Base-by-base conservation (phyloP, 164 flowering plant species). In the Paratinospora sagittata region DNA sequence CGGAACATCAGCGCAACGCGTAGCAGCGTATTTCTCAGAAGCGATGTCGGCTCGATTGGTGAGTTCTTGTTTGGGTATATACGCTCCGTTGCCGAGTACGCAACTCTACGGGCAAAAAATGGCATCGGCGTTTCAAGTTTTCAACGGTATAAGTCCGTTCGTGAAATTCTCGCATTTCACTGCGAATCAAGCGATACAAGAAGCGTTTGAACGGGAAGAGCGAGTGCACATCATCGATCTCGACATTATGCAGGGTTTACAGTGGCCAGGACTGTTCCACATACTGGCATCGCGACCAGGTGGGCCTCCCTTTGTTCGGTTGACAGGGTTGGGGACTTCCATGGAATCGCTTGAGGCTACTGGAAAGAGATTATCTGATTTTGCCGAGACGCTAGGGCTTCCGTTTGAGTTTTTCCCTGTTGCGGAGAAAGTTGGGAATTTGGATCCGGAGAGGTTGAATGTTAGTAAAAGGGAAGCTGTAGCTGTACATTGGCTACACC, bases 81-180 rank as follows among this genome's bases (percentile, higher is more conserved):
- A 85, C 74, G 82, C 93, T 4, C 74, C 96, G 4, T 73, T 92
- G 36, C 88, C 89, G 0, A 67, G 58, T 8, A 62, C 77, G 10
- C 76, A 82, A 0, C 82, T 82, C 0, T 88, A 78, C 24, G 78
- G 74, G 78, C 94, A 89, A 65, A 92, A 86, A 70, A 78, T 92
- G 75, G 90, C 80, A 0, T 89, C 97, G 0, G 99, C 99, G 0
- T 96, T 92, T 74, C 97, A 93, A 58, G 92, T 91, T 62, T 96
- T 93, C 82, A 96, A 96, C n/a, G 99, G 98, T 10, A 93, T 93
- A 27, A 96, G 97, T 74, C 98, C 98, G 0, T 86, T 96, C 39
- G 93, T 96, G 0, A 96, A 96, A 76, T 96, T 96, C 82, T 91
- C 97, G 0, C 99, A 96, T 71, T 96, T 96, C 87, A 96, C 99